Conservation (phyloP, 1,139 yeast species). For the Citeromyces hawaiiensis region DNA sequence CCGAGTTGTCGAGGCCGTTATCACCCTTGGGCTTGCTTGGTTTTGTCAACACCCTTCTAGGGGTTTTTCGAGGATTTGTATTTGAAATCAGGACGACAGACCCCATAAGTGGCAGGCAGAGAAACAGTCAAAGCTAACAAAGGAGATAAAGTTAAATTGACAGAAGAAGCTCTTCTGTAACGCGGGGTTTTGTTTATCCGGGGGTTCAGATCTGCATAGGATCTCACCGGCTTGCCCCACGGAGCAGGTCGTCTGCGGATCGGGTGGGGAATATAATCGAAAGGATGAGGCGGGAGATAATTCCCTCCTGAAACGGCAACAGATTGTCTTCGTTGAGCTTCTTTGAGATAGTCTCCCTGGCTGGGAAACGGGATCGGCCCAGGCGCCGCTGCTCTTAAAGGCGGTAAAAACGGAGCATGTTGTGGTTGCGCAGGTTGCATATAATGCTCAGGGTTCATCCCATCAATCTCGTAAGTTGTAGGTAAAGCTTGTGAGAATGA, state of each 20-base stretch:
- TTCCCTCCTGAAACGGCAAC: constrained; percentile 18
- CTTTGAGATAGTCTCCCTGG: constrained; percentile 15
- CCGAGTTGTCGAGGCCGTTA: constrained; percentile 80
- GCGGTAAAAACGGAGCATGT: constrained; percentile 19
- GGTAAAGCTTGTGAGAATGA: constrained; percentile 17
- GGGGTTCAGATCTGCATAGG: constrained; percentile 48
- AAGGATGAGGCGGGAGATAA: constrained; percentile 6
- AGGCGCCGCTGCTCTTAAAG: constrained; percentile 32
- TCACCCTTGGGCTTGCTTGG: constrained; percentile 78
- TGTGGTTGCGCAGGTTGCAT: constrained; percentile 6
- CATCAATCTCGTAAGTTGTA: constrained; percentile 33
- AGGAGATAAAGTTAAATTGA: constrained; percentile 69
- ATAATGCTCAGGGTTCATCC: constrained; percentile 4
- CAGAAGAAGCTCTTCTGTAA: constrained; percentile 69
- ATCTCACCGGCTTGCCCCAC: constrained; percentile 25
- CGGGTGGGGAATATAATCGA: constrained; percentile 3
- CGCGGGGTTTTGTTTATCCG: constrained; percentile 52
- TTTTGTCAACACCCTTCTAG: constrained; percentile 78
- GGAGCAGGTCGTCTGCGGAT: constrained; percentile 22
- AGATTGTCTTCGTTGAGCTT: constrained; percentile 24
- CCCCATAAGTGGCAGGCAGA: constrained; percentile 65
- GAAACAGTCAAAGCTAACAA: constrained; percentile 69
- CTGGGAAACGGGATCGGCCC: constrained; percentile 21
- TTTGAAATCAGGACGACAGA: constrained; percentile 80
- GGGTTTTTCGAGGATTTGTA: constrained; percentile 84